Evolutionary conservation across 192 early-diverging fungal species (phyloP).

Genomic region (Kappamyces sp.): DNA sequence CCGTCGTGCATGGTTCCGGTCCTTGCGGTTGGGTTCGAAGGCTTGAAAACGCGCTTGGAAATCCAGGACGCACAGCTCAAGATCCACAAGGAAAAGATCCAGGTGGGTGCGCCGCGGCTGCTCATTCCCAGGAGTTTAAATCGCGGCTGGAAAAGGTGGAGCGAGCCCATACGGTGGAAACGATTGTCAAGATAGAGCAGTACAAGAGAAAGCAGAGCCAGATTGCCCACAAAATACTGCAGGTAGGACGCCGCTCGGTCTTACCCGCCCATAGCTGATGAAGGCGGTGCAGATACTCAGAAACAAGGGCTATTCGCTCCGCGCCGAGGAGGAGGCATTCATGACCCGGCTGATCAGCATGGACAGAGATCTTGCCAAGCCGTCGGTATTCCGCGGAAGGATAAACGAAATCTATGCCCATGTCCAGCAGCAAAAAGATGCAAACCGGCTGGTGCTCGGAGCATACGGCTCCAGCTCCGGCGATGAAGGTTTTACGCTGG

Average conservation of each 20-base stretch:
- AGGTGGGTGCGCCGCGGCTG: constrained; percentile 30
- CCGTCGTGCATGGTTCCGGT: constrained; percentile 84
- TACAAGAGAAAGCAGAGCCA: constrained; percentile 71
- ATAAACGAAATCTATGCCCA: constrained; percentile 79
- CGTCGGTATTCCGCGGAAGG: constrained; percentile 73
- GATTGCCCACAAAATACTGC: constrained; percentile 66
- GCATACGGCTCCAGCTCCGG: constrained; percentile 25
- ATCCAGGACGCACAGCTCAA: constrained; percentile 64
- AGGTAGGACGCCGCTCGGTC: constrained; percentile 30
- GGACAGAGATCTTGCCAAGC: constrained; percentile 65
- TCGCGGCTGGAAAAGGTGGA: constrained; percentile 52
- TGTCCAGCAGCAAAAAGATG: constrained; percentile 63
- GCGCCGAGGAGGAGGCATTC: constrained; percentile 77
- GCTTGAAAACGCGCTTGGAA: constrained; percentile 78
- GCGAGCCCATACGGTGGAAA: constrained; percentile 68
- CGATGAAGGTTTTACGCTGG: constrained; percentile 38
- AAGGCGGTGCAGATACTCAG: constrained; percentile 77
- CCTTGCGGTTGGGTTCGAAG: constrained; percentile 83
- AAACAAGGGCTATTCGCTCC: constrained; percentile 72
- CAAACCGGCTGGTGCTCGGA: constrained; percentile 30
- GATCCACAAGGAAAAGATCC: constrained; percentile 65
- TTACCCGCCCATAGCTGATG: constrained; percentile 60
- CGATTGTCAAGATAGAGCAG: constrained; percentile 65
- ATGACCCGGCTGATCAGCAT: constrained; percentile 68
- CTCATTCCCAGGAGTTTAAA: constrained; percentile 46